Evolutionary conservation across 164 flowering plant genomes (phyloP), one percentile per base, ranked within the genome.

Genomic region (Pachysandra terminalis): DNA sequence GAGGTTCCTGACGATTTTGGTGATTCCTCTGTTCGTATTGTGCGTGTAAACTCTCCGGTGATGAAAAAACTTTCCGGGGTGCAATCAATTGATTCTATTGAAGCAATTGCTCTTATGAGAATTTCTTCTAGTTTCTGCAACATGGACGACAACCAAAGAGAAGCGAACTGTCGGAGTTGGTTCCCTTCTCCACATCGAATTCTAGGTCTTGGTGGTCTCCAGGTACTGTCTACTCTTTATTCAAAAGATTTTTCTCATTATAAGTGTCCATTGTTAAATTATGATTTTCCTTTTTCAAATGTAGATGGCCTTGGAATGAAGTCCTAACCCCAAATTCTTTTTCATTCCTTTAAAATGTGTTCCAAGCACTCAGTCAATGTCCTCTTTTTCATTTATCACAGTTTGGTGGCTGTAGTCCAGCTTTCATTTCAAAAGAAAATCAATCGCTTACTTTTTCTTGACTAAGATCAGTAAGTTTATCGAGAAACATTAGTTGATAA

Each of bases 181-280:
- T 85, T 90, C 70, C 82, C 86, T 53, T 78, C 78, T 58, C 73
- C 82, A 3, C 90, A 82, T 69, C 85, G 97, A 48, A 69, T 91
- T 67, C 78, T 94, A 66, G 93, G 84, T 77, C 97, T 94, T 71
- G 98, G 91, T 73, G 92, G 92, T 48, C 83, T 94, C 53, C 98
- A 94, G 98, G 98, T 94, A 60, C 37, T 32, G n/a, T n/a, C n/a
- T n/a, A n/a, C n/a, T n/a, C n/a, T 32, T 7, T 7, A 32, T 32
- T 32, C 37, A 32, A 32, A 32, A 32, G 7, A 7, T 12, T 10
- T 10, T 45, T 45, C 15, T 2, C 51, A 45, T 45, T 10, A 45
- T 45, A 5, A 10, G 6, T 10, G 1, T 3, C 51, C 51, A 1
- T 45, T 10, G 51, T 15, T 45, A 1, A 15, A 15, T 45, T 45